Evolutionary conservation across 202 grass and related monocot species (phyloP), one percentile per base, ranked within the genome.

Genomic region (Setaria italica): DNA sequence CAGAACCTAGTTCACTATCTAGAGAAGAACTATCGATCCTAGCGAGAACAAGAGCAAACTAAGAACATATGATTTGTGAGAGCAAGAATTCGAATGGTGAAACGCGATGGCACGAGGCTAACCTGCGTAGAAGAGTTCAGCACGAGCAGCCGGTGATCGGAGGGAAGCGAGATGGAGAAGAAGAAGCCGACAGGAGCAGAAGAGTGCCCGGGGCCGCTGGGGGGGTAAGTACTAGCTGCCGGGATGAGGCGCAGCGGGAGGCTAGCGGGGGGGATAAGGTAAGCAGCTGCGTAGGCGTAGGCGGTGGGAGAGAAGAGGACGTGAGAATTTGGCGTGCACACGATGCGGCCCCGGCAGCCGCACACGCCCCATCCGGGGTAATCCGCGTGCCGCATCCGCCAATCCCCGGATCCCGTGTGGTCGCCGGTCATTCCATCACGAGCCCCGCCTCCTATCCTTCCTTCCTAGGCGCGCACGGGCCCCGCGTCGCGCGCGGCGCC

Each of bases 321-420:
- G 85, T 39, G 89, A 77, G 89, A 88, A 85, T 66, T 85, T 19
- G 85, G 77, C 81, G 85, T 25, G 89, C 39, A 67, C 85, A 91
- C 89, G 85, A 82, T 72, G 89, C 85, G 65, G 85, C 71, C 77
- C 77, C 56, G 77, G 76, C 77, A 91, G 89, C 86, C 89, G 86
- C 89, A 82, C 82, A 85, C 77, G 82, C 78, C 86, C 89, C 85
- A 88, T 91, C 89, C 86, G 85, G 49, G 80, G 55, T 71, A 78
- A 88, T 88, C 85, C 5, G 62, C 59, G 66, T 41, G 64, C 63
- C 50, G 41, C 62, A 43, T 7, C 72, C 37, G 73, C 84, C 68
- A 80, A 90, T 84, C 84, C 79, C 11, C 20, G 5, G 17, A 6
- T 9, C 78, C 46, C 75, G 75, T 80, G 88, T 87, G 84, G 79